Evolutionary conservation across 169 alveolate genomes (phyloP), one percentile per base, ranked within the genome.

Genomic region (Plasmodium blacklocki): DNA sequence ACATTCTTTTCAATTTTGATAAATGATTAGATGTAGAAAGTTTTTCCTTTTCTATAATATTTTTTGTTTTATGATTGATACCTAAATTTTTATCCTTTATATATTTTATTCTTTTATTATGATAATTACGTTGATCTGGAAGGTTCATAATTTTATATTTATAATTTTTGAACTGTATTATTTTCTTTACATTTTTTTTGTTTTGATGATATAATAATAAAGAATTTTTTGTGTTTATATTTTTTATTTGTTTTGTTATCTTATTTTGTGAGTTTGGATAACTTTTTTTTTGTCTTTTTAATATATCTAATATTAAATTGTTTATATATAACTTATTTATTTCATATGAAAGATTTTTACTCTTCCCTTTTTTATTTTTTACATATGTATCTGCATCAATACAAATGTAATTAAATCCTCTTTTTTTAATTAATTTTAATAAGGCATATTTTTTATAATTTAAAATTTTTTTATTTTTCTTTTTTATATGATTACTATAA

Each of bases 341-440:
- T 45, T 60, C 29, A 83, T 83, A 68, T 43, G 68, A 78, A 15
- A 3, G 3, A 23, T 47, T 23, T 67, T 15, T 9, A 56, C 45
- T 29, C 63, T 64, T 76, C 2, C 47, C 47, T 78, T 78, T 78
- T 83, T 83, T 83, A 49, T 83, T 83, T 83, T 83, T 83, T 11
- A 83, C 52, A 83, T 83, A 83, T 6, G 68, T 60, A 23, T 83
- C 70, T 1, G 91, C 91, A 68, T 83, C 91, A 54, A 83, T 83
- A 56, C 85, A 83, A 8, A 83, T 83, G 43, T 56, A 83, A 43
- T 83, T 67, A 19, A 32, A 83, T 59, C 91, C 91, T 58, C 59
- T 67, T 47, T 67, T 68, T 67, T 68, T 83, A 3, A 83, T 50
- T 23, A 72, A 39, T 32, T 43, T 83, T n/a, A 68, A 29, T 56